These are phyloP conservation scores for Xylaria acuta DNA, from an alignment of 495 filamentous ascomycete species.

Conservation along the genomic window DNA sequence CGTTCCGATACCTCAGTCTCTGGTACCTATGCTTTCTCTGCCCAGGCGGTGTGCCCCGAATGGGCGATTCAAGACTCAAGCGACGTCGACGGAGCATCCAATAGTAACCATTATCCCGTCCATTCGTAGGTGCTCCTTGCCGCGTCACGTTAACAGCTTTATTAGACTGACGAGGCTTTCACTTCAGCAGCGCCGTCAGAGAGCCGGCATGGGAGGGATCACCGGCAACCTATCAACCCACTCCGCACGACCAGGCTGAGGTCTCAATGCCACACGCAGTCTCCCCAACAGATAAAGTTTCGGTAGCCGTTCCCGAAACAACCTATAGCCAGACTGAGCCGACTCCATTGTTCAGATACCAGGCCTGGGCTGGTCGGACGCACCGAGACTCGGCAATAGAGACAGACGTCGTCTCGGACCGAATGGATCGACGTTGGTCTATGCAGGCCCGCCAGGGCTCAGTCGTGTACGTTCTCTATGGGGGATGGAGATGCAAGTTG, in stretches of 20 bases:
- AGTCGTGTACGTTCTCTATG: neutral
- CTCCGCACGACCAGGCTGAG: neutral
- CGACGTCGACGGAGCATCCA: neutral
- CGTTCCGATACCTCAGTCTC: neutral
- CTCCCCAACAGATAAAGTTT: neutral
- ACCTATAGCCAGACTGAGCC: neutral
- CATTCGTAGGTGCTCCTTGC: neutral
- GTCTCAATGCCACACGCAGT: neutral
- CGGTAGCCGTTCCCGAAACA: neutral
- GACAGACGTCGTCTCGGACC: neutral
- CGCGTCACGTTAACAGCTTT: neutral
- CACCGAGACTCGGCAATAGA: neutral
- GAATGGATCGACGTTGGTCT: neutral
- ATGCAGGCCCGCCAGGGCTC: conserved; percentile 17
- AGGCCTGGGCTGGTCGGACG: neutral
- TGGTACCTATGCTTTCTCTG: neutral
- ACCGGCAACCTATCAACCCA: neutral
- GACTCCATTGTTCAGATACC: neutral
- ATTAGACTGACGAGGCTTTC: neutral
- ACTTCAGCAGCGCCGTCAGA: neutral
- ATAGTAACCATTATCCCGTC: neutral
- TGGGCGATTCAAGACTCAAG: neutral
- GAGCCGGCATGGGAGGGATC: neutral
- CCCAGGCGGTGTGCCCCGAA: neutral
- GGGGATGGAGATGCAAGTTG: neutral